phyloP scores from a whole-genome alignment of 2,329 filamentous ascomycete species.

The Fusarium sp. region DNA sequence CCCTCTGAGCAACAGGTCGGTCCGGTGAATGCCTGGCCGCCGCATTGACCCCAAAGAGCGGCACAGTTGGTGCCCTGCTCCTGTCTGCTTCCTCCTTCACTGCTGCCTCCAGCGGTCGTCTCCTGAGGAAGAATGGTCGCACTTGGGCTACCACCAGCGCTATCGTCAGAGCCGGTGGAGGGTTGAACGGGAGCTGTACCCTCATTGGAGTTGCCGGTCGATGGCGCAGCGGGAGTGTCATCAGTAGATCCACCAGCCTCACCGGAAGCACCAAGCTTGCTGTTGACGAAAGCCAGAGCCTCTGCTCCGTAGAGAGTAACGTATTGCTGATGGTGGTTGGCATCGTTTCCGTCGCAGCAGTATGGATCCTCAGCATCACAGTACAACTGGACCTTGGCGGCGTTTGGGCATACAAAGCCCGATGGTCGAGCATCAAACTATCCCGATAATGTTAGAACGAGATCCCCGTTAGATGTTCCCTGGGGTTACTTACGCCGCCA shows the following conservation, averaged over 20 bases:
- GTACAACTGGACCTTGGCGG: constrained; percentile 70
- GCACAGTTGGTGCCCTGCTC: not conserved
- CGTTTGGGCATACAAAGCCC: constrained; percentile 67
- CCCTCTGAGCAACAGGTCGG: constrained; percentile 24
- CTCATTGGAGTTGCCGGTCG: not conserved
- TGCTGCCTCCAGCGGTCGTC: not conserved
- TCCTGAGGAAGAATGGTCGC: not conserved
- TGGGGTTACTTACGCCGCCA: constrained; percentile 62
- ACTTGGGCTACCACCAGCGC: not conserved
- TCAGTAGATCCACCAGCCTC: not conserved
- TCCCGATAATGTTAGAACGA: not conserved
- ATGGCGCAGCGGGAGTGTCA: not conserved
- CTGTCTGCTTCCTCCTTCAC: not conserved
- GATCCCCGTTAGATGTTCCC: not conserved
- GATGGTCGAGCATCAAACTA: constrained; percentile 71
- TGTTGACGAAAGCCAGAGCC: constrained; percentile 70
- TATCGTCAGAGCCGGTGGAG: not conserved
- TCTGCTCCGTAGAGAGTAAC: constrained; percentile 71
- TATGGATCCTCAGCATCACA: constrained; percentile 74
- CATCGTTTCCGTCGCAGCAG: constrained; percentile 74
- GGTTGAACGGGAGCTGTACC: not conserved
- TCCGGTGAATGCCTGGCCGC: constrained; percentile 11
- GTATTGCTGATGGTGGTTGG: constrained; percentile 71
- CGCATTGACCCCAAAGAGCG: not conserved
- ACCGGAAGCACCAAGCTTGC: constrained; percentile 33